Percentiles rank a stretch among this genome's conserved stretches.
These are phyloP conservation scores for Tricholoma terreum DNA, from an alignment of 768 basidiomycete genomes.

Conservation along the genomic window DNA sequence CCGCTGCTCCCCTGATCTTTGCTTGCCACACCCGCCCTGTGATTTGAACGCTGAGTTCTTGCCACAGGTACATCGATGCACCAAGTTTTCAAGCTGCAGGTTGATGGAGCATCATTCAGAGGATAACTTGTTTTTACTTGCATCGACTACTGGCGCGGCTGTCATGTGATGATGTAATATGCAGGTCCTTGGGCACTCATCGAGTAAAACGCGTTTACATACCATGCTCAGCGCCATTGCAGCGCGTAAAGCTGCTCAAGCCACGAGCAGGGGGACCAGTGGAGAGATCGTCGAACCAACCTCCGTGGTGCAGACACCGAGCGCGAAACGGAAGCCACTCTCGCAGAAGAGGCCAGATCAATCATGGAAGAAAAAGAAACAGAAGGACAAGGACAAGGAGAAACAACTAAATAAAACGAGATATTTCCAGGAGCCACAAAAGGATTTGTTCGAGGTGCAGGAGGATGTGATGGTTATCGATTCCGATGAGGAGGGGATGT, in stretches of 20 bases:
- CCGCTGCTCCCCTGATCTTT: too few relatives aligned
- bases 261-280: conserved; percentile 21
- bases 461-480: conserved; percentile 39
- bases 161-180: too few relatives aligned
- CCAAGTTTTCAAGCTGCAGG: too few relatives aligned
- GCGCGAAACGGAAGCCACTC: conserved; percentile 46
- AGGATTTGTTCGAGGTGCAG: conserved; percentile 30
- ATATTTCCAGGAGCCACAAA: conserved; percentile 29
- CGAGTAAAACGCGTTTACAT: too few relatives aligned
- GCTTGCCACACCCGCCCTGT: too few relatives aligned
- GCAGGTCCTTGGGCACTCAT: too few relatives aligned
- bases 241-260: conserved; percentile 60
- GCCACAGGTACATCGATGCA: too few relatives aligned
- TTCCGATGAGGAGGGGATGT: conserved; percentile 30
- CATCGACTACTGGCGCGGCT: too few relatives aligned
- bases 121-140: too few relatives aligned
- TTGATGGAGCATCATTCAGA: too few relatives aligned
- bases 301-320: conserved; percentile 4
- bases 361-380: conserved; percentile 19
- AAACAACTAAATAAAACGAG: conserved; percentile 17
- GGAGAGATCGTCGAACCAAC: conserved; percentile 13
- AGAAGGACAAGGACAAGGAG: conserved; percentile 20
- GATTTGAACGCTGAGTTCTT: too few relatives aligned
- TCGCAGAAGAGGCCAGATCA: conserved; percentile 15
- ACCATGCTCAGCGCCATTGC: conserved; percentile 71